Conservation (phyloP, 1,284 basidiomycete species). For the Ceratobasidium sp. region DNA sequence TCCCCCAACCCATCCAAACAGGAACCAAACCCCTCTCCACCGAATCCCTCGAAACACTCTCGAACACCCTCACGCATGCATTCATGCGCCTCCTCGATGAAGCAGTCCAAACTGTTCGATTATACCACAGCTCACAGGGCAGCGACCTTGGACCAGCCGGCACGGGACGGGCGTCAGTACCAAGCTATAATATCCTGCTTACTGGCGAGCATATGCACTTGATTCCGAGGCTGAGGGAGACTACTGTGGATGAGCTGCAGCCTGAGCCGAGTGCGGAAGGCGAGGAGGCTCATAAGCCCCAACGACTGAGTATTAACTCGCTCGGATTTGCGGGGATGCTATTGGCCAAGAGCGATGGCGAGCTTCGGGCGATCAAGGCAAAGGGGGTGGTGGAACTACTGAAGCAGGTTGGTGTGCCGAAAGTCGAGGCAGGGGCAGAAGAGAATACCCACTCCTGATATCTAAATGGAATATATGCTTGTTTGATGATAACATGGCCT, state of each 20-base stretch:
- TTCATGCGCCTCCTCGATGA: slow-evolving; percentile 81
- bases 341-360: slow-evolving; percentile 77
- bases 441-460: too few species aligned
- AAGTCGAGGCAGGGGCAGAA: neutral
- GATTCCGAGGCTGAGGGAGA: slow-evolving; percentile 70
- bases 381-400: slow-evolving; percentile 68
- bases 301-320: slow-evolving; percentile 71
- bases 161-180: slow-evolving; percentile 47
- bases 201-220: slow-evolving; percentile 84
- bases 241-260: slow-evolving; percentile 50
- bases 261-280: slow-evolving; percentile 45
- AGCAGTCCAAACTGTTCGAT: slow-evolving; percentile 72
- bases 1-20: slow-evolving; percentile 8
- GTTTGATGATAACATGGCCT: too few species aligned
- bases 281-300: slow-evolving; percentile 25
- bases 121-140: slow-evolving; percentile 41
- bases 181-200: slow-evolving; percentile 83
- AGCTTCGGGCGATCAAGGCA: slow-evolving; percentile 68
- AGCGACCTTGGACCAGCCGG: slow-evolving; percentile 55
- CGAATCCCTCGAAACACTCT: slow-evolving; percentile 52
- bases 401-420: slow-evolving; percentile 59
- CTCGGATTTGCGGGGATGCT: slow-evolving; percentile 88
- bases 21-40: slow-evolving; percentile 10
- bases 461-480: too few species aligned
- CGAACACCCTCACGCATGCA: slow-evolving; percentile 62